Base-by-base conservation (phyloP, 305 asterid species). In the Salvia sclarea region DNA sequence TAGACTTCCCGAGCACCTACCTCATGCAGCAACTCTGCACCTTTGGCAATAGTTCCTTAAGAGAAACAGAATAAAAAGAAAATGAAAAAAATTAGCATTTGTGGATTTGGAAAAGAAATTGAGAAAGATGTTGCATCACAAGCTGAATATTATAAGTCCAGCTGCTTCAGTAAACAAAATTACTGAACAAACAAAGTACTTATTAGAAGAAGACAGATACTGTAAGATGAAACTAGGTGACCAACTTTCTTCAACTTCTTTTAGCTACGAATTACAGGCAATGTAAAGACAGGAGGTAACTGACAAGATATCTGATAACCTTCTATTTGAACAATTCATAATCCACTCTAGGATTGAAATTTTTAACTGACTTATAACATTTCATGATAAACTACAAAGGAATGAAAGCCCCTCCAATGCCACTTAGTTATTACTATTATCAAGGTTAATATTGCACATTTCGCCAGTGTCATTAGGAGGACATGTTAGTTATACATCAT, bases 1-100 rank as follows among this genome's bases (percentile, higher is more conserved):
- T 91, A 91, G 58, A 91, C 96, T 82, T 91, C 97, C 71, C 93
- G 84, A 47, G 97, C 97, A 33, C 97, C 97, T 75, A 76, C 89
- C 67, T 84, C 89, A 40, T 85, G 97, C 67, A 91, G 79, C 76
- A 91, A 81, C 40, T 84, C 95, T 33, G 97, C 97, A 58, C 97
- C 97, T 76, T 91, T 86, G 63, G 91, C 77, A 74, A 91, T 91
- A 30, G 97, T 91, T 70, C 97, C 97, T 91, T 71, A 55, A 54
- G 24, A 78, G 69, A 79, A 79, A 75, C 59, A 66, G 43, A 79
- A 75, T 31, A 69, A 30, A 24, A 2, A 24, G 18, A n/a, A 54
- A 13, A 25, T 0, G 5, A 2, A 31, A 31, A 30, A 61, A 12
- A 61, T 75, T 41, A 82, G 61, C 45, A 20, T 55, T 38, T 17